Conservation (phyloP, 768 basidiomycete genomes). For the Amanita pseudoporphyria region DNA sequence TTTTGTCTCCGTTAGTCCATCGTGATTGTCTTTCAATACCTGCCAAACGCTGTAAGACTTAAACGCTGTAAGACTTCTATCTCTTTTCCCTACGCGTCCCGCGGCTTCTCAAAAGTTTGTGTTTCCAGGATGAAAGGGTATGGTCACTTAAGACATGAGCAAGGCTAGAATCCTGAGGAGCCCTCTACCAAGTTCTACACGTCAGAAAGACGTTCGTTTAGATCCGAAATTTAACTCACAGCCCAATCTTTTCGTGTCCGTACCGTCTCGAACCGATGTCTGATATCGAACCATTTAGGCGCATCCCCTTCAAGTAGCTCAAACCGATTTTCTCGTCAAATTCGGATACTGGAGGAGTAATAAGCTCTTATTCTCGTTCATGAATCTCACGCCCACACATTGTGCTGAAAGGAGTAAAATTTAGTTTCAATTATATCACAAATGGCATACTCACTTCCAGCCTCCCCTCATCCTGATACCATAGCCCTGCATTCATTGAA, state of each 20-base stretch:
- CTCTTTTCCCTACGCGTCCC: conserved; percentile 61
- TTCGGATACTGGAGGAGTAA: conserved; percentile 33
- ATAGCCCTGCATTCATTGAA: conserved; percentile 45
- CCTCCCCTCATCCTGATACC: conserved; percentile 66
- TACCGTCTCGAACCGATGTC: conserved; percentile 58
- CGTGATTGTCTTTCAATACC: not conserved
- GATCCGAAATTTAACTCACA: conserved; percentile 36
- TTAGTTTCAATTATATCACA: not conserved
- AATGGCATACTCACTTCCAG: conserved; percentile 52
- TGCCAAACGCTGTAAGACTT: conserved; percentile 21
- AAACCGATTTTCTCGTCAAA: conserved; percentile 65
- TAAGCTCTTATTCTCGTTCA: not conserved
- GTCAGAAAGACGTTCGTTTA: not conserved
- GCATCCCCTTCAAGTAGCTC: conserved; percentile 71
- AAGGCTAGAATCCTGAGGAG: conserved; percentile 57
- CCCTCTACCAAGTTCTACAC: conserved; percentile 35
- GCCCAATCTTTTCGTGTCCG: conserved; percentile 77
- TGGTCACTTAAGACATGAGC: conserved; percentile 57
- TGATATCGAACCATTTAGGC: conserved; percentile 77
- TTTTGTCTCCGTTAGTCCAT: not conserved
- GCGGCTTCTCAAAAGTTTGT: conserved; percentile 52
- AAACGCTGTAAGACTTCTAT: too few relatives aligned
- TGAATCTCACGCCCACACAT: conserved; percentile 14
- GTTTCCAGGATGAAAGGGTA: conserved; percentile 83
- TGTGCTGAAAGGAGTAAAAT: conserved; percentile 10